These are phyloP conservation scores for Boletus nobilissimus DNA, from an alignment of 1,284 basidiomycete genomes.

Conservation along the genomic window DNA sequence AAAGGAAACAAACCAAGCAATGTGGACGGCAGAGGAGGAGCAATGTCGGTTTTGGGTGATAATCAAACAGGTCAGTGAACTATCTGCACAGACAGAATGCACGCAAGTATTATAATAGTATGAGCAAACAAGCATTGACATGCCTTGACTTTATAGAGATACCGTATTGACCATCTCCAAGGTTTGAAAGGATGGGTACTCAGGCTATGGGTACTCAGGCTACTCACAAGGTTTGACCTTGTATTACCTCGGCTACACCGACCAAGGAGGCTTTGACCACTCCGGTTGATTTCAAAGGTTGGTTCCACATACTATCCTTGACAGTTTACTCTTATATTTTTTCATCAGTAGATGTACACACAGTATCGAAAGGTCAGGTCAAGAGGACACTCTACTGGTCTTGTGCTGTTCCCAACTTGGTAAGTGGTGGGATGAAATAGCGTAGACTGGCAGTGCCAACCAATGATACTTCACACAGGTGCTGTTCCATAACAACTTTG, in stretches of 20 bases:
- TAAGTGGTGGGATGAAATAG: not conserved
- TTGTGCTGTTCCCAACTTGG: slow-evolving; percentile 71
- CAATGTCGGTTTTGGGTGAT: slow-evolving; percentile 33
- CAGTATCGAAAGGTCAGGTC: slow-evolving; percentile 69
- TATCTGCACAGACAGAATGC: slow-evolving; percentile 12
- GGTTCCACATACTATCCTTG: not conserved
- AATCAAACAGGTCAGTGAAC: slow-evolving; percentile 41
- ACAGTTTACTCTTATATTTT: not conserved
- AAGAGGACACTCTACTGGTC: slow-evolving; percentile 71
- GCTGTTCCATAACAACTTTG: slow-evolving; percentile 73
- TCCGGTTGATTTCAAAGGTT: slow-evolving; percentile 72
- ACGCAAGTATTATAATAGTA: not conserved
- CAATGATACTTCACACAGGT: slow-evolving; percentile 50
- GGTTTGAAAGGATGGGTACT: not conserved
- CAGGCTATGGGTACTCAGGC: too few species aligned
- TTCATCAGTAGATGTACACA: slow-evolving; percentile 61
- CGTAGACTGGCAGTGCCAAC: not conserved
- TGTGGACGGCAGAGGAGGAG: slow-evolving; percentile 25
- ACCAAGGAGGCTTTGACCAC: slow-evolving; percentile 65
- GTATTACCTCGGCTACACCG: slow-evolving; percentile 60
- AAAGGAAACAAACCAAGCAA: not conserved
- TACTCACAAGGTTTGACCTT: not conserved
- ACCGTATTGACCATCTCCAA: not conserved
- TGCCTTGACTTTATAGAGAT: not conserved
- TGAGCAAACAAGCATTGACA: not conserved